Base-by-base conservation (phyloP, 306 rosid species). In the Vicia villosa region DNA sequence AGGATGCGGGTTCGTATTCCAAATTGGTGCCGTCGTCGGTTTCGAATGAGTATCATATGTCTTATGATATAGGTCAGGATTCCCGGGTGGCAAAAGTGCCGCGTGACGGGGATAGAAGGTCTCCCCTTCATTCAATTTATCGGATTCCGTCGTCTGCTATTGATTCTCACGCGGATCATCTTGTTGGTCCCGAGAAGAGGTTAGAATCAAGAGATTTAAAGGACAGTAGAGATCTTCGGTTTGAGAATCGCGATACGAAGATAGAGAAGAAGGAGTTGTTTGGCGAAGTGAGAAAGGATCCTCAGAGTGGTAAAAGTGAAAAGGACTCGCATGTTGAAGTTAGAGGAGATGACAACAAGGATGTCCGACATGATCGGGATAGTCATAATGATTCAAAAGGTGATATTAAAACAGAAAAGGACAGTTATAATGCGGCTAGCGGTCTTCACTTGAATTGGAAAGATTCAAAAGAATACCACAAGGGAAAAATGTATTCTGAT, bases 401-500 rank as follows among this genome's bases (percentile, higher is more conserved):
- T 61, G 96, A 88, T 20, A 24, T 37, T 47, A 93, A 86, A 80
- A 58, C 59, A 2, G 98, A 90, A 57, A 88, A 86, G 80, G 95
- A 86, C 54, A 76, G 82, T 57, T 88, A 70, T 76, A 81, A 68
- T 37, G 77, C 67, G 63, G 68, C 78, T 34, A 45, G 83, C 54
- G 30, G 78, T 74, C 20, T 56, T 17, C 90, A 81, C 76, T 56
- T 83, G 75, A 78, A 81, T 76, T 79, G 93, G 96, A 90, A 86
- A 79, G 97, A 93, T 37, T 78, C 87, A n/a, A 88, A 88, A 82
- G 97, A 90, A 22, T 81, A 80, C 79, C 87, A 88, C 41, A 80
- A 84, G 76, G 97, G 89, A 9, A 90, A 90, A 74, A 76, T 84
- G 75, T 86, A 85, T 83, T 79, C 90, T n/a, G 96, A 90, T 77